Percentiles rank a stretch among this genome's conserved stretches.
phyloP scores from a whole-genome alignment of 768 basidiomycete species.

The Psilocybe subaeruginosa region DNA sequence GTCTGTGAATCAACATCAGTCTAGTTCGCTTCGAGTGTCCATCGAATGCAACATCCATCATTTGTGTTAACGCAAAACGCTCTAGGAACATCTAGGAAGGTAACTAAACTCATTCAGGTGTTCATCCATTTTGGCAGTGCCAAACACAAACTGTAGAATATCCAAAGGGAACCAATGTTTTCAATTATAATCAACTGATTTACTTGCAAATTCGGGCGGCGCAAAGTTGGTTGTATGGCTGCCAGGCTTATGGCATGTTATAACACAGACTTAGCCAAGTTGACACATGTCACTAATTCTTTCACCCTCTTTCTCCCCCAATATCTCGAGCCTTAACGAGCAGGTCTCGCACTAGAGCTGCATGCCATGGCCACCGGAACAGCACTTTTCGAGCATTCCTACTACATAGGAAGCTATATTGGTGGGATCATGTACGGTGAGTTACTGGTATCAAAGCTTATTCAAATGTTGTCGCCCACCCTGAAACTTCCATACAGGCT shows the following conservation, averaged over 20 bases:
- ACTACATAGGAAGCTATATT: conserved; percentile 30
- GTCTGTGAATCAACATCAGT: no score
- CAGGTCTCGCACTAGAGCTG: background rate
- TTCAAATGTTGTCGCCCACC: background rate
- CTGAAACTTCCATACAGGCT: conserved; percentile 14
- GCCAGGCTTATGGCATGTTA: background rate
- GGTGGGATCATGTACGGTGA: conserved; percentile 30
- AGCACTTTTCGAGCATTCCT: conserved; percentile 27
- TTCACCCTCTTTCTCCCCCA: background rate
- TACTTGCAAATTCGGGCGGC: background rate
- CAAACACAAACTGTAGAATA: no score
- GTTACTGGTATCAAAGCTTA: background rate
- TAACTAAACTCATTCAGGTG: background rate
- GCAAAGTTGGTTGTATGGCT: background rate
- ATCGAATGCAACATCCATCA: background rate
- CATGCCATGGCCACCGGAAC: conserved; percentile 8
- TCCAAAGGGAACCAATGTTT: background rate
- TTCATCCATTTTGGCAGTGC: no score
- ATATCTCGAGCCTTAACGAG: background rate
- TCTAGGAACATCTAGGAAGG: background rate
- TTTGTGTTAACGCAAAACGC: background rate
- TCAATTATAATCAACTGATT: background rate
- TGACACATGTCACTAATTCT: background rate
- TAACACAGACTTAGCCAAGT: background rate
- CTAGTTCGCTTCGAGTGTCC: no score